These are phyloP conservation scores for Paramecium bursaria DNA, from an alignment of 73 alveolate species.

Conservation along the genomic window DNA sequence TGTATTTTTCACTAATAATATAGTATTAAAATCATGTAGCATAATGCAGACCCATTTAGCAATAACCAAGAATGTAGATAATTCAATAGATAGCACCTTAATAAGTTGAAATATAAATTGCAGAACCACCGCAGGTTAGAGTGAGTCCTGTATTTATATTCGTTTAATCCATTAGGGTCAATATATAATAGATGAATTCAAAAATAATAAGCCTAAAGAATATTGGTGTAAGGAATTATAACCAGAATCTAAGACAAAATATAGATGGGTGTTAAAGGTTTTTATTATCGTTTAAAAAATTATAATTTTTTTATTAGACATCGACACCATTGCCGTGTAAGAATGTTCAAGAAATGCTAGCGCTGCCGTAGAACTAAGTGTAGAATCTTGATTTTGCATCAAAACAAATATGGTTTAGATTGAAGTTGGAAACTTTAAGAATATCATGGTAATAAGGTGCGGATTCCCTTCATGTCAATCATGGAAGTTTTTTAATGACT, in stretches of 20 bases:
- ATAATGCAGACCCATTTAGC: too few species aligned
- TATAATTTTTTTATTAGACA: background rate
- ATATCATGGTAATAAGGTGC: constrained; percentile 69
- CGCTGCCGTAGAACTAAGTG: constrained; percentile 33
- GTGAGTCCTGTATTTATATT: too few species aligned
- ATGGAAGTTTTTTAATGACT: constrained; percentile 62
- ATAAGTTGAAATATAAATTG: too few species aligned
- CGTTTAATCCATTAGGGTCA: too few species aligned
- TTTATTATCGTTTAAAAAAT: too few species aligned
- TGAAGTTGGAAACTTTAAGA: constrained; percentile 52
- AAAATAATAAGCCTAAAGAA: constrained; percentile 22
- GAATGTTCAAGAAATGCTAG: constrained; percentile 33
- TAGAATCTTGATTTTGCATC: constrained; percentile 19
- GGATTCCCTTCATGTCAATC: constrained; percentile 53
- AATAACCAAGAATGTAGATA: too few species aligned
- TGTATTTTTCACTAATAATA: too few species aligned
- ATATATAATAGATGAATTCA: constrained; percentile 32
- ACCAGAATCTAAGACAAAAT: constrained; percentile 38
- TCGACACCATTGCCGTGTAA: constrained; percentile 18
- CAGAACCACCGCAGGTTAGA: too few species aligned
- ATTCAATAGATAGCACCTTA: too few species aligned
- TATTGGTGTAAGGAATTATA: constrained; percentile 57
- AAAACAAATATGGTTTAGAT: constrained; percentile 69
- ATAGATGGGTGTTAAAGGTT: constrained; percentile 46
- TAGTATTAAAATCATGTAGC: too few species aligned